These are phyloP conservation scores for Bruguiera gymnorhiza DNA, from an alignment of 345 rosid genomes.

Conservation along the genomic window DNA sequence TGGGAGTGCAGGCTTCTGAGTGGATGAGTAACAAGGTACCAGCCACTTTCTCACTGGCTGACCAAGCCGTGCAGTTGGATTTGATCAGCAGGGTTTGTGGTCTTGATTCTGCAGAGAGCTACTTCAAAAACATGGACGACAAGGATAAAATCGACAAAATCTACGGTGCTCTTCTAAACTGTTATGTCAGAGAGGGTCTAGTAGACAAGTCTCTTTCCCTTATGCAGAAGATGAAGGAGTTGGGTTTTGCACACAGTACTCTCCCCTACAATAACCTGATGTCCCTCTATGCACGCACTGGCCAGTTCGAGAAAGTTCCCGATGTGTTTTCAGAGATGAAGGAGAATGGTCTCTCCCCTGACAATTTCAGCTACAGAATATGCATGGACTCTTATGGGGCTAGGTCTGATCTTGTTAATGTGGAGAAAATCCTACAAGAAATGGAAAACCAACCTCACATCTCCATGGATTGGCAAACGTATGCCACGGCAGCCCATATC, in stretches of 20 bases:
- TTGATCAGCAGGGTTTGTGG: slow-evolving; percentile 44
- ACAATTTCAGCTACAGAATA: slow-evolving; percentile 42
- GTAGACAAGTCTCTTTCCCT: slow-evolving; percentile 37
- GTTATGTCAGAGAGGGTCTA: slow-evolving; percentile 41
- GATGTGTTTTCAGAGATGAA: slow-evolving; percentile 42
- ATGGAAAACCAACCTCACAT: slow-evolving; percentile 29
- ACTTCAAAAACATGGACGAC: slow-evolving; percentile 32
- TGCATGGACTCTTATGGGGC: slow-evolving; percentile 39
- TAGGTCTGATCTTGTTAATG: slow-evolving; percentile 28
- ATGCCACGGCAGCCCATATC: slow-evolving; percentile 30
- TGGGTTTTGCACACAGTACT: slow-evolving; percentile 27
- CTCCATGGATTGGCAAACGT: slow-evolving; percentile 45
- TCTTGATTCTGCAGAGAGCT: slow-evolving; percentile 35
- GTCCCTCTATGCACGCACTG: slow-evolving; percentile 33
- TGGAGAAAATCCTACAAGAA: slow-evolving; percentile 40
- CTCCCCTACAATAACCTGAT: slow-evolving; percentile 38
- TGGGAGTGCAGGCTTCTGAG: slow-evolving; percentile 37
- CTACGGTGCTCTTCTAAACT: slow-evolving; percentile 48
- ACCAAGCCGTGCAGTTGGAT: slow-evolving; percentile 42
- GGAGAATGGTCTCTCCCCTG: slow-evolving; percentile 34
- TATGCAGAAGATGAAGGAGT: slow-evolving; percentile 41
- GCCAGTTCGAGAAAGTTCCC: slow-evolving; percentile 35
- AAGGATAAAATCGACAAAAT: slow-evolving; percentile 29
- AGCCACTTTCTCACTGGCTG: slow-evolving; percentile 23
- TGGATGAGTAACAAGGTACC: slow-evolving; percentile 31